These are phyloP conservation scores for Aspergillus funiculosus DNA, from an alignment of 495 filamentous ascomycete genomes.

Conservation along the genomic window DNA sequence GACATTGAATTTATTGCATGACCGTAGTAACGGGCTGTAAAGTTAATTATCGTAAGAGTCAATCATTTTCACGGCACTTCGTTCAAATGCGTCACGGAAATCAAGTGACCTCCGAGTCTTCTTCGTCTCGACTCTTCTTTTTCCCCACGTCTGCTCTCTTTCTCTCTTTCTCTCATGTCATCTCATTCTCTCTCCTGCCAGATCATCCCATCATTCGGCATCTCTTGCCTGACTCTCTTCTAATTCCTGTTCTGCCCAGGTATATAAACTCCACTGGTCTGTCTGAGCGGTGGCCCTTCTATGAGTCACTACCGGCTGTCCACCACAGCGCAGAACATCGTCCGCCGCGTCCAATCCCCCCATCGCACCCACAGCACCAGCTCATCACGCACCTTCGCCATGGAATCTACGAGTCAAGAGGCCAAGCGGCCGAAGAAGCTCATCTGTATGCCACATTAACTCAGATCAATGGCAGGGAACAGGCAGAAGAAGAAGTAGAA, in stretches of 20 bases:
- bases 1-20: too few relatives aligned
- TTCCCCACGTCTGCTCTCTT: too few relatives aligned
- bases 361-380: not conserved
- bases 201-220: constrained; percentile 9
- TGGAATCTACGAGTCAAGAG: constrained; percentile 2
- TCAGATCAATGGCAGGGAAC: not conserved
- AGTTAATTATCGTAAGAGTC: too few relatives aligned
- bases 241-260: not conserved
- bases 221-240: not conserved
- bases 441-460: constrained; percentile 31
- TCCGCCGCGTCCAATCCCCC: not conserved
- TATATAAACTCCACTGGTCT: not conserved
- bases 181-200: not conserved
- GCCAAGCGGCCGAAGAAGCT: constrained; percentile 39
- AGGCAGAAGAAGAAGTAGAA: not conserved
- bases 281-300: not conserved
- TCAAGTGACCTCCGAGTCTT: too few relatives aligned
- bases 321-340: not conserved
- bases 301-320: constrained; percentile 1
- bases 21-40: too few relatives aligned
- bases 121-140: too few relatives aligned
- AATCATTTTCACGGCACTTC: too few relatives aligned
- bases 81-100: constrained; percentile 9
- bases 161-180: too few relatives aligned
- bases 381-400: not conserved